Percentiles rank a stretch among this genome's conserved stretches.
These are phyloP conservation scores for Coniosporium tulheliwenetii DNA, from an alignment of 2,329 filamentous ascomycete species.

Conservation along the genomic window DNA sequence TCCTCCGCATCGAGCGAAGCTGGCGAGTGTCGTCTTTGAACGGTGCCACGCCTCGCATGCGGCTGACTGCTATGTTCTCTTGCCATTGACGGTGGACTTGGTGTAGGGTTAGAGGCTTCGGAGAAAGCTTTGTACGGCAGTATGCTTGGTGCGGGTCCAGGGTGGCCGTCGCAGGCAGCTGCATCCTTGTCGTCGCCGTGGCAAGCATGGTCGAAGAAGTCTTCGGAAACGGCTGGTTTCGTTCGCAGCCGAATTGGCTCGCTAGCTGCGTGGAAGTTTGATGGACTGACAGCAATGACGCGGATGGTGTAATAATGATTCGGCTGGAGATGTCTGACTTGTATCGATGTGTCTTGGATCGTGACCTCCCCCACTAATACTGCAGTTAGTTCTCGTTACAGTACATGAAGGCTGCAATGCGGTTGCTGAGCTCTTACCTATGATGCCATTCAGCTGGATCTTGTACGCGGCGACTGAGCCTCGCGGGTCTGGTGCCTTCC, in stretches of 20 bases:
- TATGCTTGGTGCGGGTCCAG: conserved; percentile 25
- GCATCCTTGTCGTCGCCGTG: conserved; percentile 24
- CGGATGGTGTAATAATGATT: conserved; percentile 86
- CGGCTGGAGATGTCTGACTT: conserved; percentile 73
- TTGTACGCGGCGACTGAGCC: conserved; percentile 69
- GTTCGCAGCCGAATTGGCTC: conserved; percentile 73
- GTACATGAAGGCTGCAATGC: conserved; percentile 3
- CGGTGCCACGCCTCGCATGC: conserved; percentile 46
- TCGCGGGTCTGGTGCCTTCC: conserved; percentile 58
- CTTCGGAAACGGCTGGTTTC: conserved; percentile 23
- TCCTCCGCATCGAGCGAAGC: conserved; percentile 10
- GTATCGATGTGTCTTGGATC: conserved; percentile 71
- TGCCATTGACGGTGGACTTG: conserved; percentile 42
- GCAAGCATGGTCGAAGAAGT: conserved; percentile 34
- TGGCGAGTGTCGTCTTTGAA: conserved; percentile 63
- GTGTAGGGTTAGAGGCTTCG: conserved; percentile 46
- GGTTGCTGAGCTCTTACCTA: conserved; percentile 43
- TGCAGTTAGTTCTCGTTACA: conserved; percentile 5
- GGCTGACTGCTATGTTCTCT: conserved; percentile 48
- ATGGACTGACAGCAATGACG: conserved; percentile 77
- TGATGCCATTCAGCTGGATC: conserved; percentile 85
- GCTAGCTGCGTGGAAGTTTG: conserved; percentile 86
- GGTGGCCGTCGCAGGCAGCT: neutral
- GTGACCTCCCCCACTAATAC: conserved; percentile 65
- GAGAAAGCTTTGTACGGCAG: conserved; percentile 35